A percentile compares a stretch with the other conserved stretches of the same genome.
These are phyloP conservation scores for Erucastrum elatum DNA, from an alignment of 345 rosid species.

Conservation along the genomic window DNA sequence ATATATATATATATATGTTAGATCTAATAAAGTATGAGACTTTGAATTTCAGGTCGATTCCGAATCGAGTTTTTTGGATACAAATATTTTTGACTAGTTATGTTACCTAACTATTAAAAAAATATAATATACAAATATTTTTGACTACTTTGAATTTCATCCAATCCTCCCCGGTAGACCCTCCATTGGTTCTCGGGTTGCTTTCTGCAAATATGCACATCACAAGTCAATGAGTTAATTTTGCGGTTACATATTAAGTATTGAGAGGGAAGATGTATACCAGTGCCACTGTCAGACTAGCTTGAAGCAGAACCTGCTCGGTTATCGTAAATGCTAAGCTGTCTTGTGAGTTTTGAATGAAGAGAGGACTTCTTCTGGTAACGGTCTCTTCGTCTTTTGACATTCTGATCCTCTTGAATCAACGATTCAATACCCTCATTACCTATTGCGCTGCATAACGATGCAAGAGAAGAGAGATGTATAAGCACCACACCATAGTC, in stretches of 20 bases:
- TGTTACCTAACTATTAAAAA: too few relatives aligned
- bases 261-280: constrained; percentile 32
- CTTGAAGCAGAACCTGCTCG: constrained; percentile 83
- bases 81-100: too few relatives aligned
- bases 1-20: too few relatives aligned
- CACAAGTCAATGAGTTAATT: too few relatives aligned
- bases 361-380: constrained; percentile 81
- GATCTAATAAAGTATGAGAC: too few relatives aligned
- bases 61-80: too few relatives aligned
- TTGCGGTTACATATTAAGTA: background rate
- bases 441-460: constrained; percentile 62
- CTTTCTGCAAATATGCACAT: constrained; percentile 58
- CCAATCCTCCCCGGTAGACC: constrained; percentile 85
- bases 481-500: background rate
- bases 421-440: constrained; percentile 72
- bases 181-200: constrained; percentile 69
- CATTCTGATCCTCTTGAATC: constrained; percentile 91
- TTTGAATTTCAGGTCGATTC: too few relatives aligned
- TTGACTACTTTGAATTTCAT: too few relatives aligned
- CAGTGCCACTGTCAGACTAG: constrained; percentile 65
- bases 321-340: constrained; percentile 86
- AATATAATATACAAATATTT: too few relatives aligned
- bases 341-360: constrained; percentile 77
- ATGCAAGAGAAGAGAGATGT: background rate
- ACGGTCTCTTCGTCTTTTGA: constrained; percentile 73